These are phyloP conservation scores for Didymella sp. DNA, from an alignment of 2,329 filamentous ascomycete genomes.

Conservation along the genomic window DNA sequence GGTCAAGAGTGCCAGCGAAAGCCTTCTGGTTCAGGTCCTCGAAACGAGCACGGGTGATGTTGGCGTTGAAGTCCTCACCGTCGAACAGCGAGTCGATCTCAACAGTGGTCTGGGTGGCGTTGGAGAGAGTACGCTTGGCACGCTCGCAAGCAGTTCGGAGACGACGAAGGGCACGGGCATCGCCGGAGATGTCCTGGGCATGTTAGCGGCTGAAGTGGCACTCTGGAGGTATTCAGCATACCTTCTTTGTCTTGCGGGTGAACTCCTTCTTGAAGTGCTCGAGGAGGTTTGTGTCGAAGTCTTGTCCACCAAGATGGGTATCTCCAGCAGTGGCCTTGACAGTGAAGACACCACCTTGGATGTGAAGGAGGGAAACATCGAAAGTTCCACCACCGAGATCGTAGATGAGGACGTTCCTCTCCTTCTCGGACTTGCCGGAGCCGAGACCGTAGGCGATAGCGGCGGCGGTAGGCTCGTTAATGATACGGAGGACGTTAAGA, in stretches of 20 bases:
- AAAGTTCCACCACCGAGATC: constrained; percentile 99
- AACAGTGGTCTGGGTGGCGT: constrained; percentile 94
- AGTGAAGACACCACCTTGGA: constrained; percentile 98
- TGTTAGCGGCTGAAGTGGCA: constrained; percentile 34
- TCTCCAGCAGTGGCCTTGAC: constrained; percentile 98
- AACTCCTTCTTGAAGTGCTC: constrained; percentile 98
- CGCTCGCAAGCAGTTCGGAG: constrained; percentile 98
- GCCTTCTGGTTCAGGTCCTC: constrained; percentile 97
- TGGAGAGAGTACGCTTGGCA: constrained; percentile 98
- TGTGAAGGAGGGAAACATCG: constrained; percentile 99
- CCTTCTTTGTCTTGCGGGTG: constrained; percentile 68
- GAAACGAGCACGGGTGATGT: constrained; percentile 98
- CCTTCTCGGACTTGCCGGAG: constrained; percentile 92
- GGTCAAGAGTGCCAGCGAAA: constrained; percentile 91
- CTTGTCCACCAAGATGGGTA: constrained; percentile 92
- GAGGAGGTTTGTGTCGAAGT: constrained; percentile 95
- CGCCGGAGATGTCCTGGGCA: constrained; percentile 68
- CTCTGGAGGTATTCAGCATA: not conserved
- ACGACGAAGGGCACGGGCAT: constrained; percentile 91
- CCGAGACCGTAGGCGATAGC: constrained; percentile 98
- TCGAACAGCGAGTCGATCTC: constrained; percentile 99
- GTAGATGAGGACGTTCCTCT: constrained; percentile 99
- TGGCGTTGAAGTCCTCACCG: constrained; percentile 95
- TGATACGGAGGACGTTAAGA: constrained; percentile 98
- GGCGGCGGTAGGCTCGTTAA: constrained; percentile 98